Conservation (phyloP, 2,329 filamentous ascomycete genomes). For the Microcyclospora pomicola region DNA sequence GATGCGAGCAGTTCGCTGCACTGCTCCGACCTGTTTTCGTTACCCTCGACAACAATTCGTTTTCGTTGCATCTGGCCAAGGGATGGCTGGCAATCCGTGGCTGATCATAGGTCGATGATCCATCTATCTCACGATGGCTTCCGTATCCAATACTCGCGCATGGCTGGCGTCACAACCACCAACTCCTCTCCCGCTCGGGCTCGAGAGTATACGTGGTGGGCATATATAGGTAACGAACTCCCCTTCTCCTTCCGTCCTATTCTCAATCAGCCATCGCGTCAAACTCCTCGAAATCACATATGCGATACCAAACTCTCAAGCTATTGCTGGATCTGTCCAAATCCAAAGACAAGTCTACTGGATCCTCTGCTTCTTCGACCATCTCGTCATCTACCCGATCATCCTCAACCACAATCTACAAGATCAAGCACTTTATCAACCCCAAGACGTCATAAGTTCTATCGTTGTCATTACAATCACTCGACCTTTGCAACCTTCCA, state of each 20-base stretch:
- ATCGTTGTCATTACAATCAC: neutral
- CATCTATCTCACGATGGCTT: neutral
- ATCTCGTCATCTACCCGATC: neutral
- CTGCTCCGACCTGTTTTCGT: conserved; percentile 4
- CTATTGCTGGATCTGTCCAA: conserved; percentile 2
- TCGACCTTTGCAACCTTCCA: neutral
- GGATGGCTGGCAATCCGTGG: conserved; percentile 3
- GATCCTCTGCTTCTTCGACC: neutral
- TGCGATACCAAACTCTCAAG: conserved; percentile 6
- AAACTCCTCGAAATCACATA: neutral
- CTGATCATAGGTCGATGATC: neutral
- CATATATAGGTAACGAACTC: neutral
- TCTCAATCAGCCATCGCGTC: neutral
- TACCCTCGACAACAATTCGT: neutral
- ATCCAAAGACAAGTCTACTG: neutral
- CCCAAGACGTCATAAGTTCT: neutral
- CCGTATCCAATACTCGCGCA: too few species aligned
- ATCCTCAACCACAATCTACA: neutral
- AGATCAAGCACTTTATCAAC: neutral
- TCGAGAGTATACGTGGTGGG: neutral
- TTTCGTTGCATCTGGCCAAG: too few species aligned
- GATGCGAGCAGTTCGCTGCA: neutral
- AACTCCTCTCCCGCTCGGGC: neutral
- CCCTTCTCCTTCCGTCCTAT: neutral
- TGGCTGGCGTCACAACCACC: too few species aligned